Evolutionary conservation across 805 yeast genomes (phyloP).

Genomic region (Saturnispora serradocipensis): DNA sequence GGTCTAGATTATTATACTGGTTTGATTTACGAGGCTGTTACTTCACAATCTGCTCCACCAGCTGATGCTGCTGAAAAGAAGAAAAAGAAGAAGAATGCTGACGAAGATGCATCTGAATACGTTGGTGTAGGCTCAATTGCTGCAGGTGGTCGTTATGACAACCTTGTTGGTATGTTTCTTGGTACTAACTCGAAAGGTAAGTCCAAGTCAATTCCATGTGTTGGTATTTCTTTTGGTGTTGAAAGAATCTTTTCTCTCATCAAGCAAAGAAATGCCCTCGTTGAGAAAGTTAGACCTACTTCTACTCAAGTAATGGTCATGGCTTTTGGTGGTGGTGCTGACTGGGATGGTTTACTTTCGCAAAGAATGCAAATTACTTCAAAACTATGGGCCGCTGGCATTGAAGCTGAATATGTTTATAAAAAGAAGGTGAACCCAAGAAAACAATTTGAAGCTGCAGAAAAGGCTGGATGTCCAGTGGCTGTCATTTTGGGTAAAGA

Average conservation of each 20-base stretch:
- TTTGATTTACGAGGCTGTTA: slow-evolving; percentile 91
- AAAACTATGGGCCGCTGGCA: slow-evolving; percentile 76
- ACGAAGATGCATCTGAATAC: slow-evolving; percentile 89
- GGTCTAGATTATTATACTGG: slow-evolving; percentile 98
- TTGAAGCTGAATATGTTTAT: slow-evolving; percentile 85
- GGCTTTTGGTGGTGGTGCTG: slow-evolving; percentile 99
- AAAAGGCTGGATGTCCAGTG: slow-evolving; percentile 79
- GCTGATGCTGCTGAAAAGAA: slow-evolving; percentile 55
- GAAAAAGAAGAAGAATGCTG: slow-evolving; percentile 32
- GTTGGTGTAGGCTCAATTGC: slow-evolving; percentile 99
- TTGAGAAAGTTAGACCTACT: slow-evolving; percentile 63
- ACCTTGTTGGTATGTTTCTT: slow-evolving; percentile 92
- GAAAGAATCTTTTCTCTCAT: slow-evolving; percentile 89
- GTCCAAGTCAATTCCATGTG: slow-evolving; percentile 80
- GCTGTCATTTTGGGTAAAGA: slow-evolving; percentile 95
- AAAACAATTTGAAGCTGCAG: slow-evolving; percentile 97
- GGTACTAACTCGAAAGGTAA: slow-evolving; percentile 69
- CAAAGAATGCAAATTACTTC: slow-evolving; percentile 88
- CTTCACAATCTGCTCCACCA: slow-evolving; percentile 95
- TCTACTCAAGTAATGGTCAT: slow-evolving; percentile 90
- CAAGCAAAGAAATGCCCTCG: slow-evolving; percentile 60
- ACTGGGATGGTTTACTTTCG: slow-evolving; percentile 84
- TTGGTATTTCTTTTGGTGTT: slow-evolving; percentile 94
- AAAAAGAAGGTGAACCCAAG: slow-evolving; percentile 90
- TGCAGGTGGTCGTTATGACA: slow-evolving; percentile 98